Evolutionary conservation across 2,329 filamentous ascomycete species (phyloP), one percentile per base, ranked within the genome.

Genomic region (Cucurbitaria berberidis): DNA sequence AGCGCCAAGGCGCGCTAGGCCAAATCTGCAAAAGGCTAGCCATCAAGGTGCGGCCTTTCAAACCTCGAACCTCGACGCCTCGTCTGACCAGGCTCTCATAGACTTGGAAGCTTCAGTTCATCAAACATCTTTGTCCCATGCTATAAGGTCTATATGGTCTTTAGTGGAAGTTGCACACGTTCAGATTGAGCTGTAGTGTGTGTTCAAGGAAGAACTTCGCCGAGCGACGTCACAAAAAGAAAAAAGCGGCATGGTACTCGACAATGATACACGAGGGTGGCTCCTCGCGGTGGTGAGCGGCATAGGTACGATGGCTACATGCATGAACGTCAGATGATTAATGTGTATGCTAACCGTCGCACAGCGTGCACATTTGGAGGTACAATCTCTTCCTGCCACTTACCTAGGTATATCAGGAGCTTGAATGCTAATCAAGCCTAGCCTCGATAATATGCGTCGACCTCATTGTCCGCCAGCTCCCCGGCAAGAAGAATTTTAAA

Each of bases 401-500:
- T 32, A 24, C 19, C 5, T 16, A 30, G 16, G 19, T n/a, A 35
- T 16, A 19, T 26, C 16, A n/a, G 44, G 38, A 39, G 13, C 55
- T 29, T 41, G 59, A 46, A 64, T 5, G 32, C 52, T 57, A 26
- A 58, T 35, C 18, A 78, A 80, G 40, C 82, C 79, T 67, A 65
- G 89, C 93, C 29, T 84, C 87, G 43, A 87, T 98, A 68, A 92
- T 98, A 68, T 98, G 89, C 71, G 82, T 96, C 66, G 95, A 99
- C 75, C 70, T 91, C 34, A 68, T 96, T 48, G 80, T 96, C 44
- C 87, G 87, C 51, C 81, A 83, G 45, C 80, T 96, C 44, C 89
- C 91, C 3, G 85, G 88, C 46, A 86, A 89, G 75, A 85, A 82
- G 66, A 82, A 87, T 70, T 99, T 98, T 74, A 85, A 86, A 64